Conservation (phyloP, 2,329 filamentous ascomycete species). For the Talaromyces sp. region DNA sequence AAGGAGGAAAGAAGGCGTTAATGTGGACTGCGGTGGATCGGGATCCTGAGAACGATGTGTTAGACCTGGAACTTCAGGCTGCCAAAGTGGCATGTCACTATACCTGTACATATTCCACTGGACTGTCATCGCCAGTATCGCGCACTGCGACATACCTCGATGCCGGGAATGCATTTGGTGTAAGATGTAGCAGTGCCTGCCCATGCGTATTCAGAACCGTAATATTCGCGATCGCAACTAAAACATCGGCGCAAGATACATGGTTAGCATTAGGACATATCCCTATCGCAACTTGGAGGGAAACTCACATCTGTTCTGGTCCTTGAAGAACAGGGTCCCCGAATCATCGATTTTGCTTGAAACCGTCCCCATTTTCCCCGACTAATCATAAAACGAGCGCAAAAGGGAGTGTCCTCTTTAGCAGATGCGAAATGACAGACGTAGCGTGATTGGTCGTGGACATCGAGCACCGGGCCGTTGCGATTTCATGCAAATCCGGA, state of each 20-base stretch:
- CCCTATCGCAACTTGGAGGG: neutral
- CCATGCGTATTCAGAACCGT: constrained; percentile 75
- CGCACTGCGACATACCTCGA: constrained; percentile 71
- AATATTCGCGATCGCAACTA: constrained; percentile 84
- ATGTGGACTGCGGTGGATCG: constrained; percentile 53
- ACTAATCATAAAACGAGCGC: neutral
- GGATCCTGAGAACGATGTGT: constrained; percentile 62
- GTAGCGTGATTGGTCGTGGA: neutral
- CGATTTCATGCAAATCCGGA: neutral
- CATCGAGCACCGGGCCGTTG: neutral
- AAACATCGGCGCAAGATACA: neutral
- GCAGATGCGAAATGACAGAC: neutral
- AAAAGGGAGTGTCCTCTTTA: neutral
- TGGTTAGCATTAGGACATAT: neutral
- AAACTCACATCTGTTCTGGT: constrained; percentile 81
- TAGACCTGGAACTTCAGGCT: neutral
- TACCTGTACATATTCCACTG: constrained; percentile 92
- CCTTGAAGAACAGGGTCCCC: constrained; percentile 77
- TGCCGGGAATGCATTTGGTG: constrained; percentile 84
- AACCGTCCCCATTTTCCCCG: constrained; percentile 77
- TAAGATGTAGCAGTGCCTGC: constrained; percentile 71
- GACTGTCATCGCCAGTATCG: constrained; percentile 67
- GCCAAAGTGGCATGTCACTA: constrained; percentile 9
- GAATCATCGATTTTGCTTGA: constrained; percentile 80
- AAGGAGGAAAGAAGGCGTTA: constrained; percentile 69